A percentile compares a stretch with the other conserved stretches of the same genome.
These are phyloP conservation scores for Haplosporangium gracile DNA, from an alignment of 192 early-diverging fungal genomes.

Conservation along the genomic window DNA sequence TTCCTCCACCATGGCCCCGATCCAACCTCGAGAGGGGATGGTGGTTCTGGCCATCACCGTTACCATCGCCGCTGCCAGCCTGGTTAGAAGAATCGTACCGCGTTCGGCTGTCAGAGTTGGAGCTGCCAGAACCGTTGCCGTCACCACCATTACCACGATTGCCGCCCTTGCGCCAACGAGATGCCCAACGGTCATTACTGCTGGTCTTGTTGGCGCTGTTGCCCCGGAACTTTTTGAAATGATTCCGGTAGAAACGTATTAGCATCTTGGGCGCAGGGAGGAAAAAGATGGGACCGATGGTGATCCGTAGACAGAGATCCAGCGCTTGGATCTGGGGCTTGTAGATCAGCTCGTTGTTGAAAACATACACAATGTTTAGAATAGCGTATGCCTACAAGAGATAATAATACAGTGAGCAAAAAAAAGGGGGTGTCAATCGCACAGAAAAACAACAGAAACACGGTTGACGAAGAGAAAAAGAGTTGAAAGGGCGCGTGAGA, in stretches of 20 bases:
- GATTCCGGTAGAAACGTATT: slow-evolving; percentile 30
- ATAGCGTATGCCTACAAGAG: slow-evolving; percentile 9
- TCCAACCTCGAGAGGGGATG: neutral
- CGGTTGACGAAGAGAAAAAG: neutral
- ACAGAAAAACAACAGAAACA: neutral
- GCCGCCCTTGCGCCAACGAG: neutral
- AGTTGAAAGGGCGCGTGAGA: neutral
- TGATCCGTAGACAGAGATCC: slow-evolving; percentile 46
- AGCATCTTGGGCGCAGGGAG: slow-evolving; percentile 35
- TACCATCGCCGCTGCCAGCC: neutral
- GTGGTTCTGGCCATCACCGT: neutral
- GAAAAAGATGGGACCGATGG: slow-evolving; percentile 38
- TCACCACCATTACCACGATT: neutral
- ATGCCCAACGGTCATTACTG: neutral
- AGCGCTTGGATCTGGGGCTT: slow-evolving; percentile 21
- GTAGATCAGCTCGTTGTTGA: slow-evolving; percentile 10
- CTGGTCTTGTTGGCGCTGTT: slow-evolving; percentile 3
- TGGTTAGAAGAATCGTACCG: neutral
- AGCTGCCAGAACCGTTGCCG: neutral
- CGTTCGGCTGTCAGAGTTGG: neutral
- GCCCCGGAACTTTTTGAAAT: slow-evolving; percentile 22
- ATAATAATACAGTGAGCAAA: neutral
- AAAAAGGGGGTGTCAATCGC: neutral
- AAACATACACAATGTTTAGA: slow-evolving; percentile 12
- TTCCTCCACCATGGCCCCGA: neutral